Evolutionary conservation across 192 early-diverging fungal species (phyloP), one percentile per base, ranked within the genome.

Genomic region (Umbelopsis isabellina): DNA sequence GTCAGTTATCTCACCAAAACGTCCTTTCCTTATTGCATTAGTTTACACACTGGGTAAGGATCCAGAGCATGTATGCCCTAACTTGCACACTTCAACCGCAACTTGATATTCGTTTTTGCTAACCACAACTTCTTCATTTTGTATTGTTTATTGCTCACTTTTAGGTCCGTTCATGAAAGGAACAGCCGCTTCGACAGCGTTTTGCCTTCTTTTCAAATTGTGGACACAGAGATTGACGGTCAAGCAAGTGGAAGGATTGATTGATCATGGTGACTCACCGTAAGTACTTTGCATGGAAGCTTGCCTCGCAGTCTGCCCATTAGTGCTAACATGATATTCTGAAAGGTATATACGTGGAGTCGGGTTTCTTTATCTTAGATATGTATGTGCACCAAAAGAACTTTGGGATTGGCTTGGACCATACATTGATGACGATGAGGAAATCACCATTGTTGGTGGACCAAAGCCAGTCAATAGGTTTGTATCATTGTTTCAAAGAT

Each of bases 101-200:
- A 9, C 37, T 23, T 1, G 10, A 51, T 22, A 37, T 49, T 2
- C 46, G 10, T 10, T 51, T 72, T 73, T 67, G 20, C 53, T 49
- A n/a, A 16, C 9, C 50, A 4, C 37, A 52, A 22, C 67, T 64
- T 13, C 20, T 69, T 71, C 61, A 1, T 72, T 69, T 67, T 9
- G 35, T 33, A 41, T 22, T 71, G 21, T 10, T 35, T 41, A 58
- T 48, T 70, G 11, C 45, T 61, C 49, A 22, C 50, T 58, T 66
- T n/a, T 75, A 91, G 90, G 92, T 64, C 93, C 93, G 6, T 95
- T 92, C 73, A 71, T 95, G 37, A 93, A 91, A 68, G 91, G 89
- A 8, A 92, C 85, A 12, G 87, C 87, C 15, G 90, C 91, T 4
- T 91, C 89, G 9, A 93, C 93, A 22, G 92, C 93, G 0, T 95